Base-by-base conservation (phyloP, 768 basidiomycete species). In the Holtermanniella nyarrowii region DNA sequence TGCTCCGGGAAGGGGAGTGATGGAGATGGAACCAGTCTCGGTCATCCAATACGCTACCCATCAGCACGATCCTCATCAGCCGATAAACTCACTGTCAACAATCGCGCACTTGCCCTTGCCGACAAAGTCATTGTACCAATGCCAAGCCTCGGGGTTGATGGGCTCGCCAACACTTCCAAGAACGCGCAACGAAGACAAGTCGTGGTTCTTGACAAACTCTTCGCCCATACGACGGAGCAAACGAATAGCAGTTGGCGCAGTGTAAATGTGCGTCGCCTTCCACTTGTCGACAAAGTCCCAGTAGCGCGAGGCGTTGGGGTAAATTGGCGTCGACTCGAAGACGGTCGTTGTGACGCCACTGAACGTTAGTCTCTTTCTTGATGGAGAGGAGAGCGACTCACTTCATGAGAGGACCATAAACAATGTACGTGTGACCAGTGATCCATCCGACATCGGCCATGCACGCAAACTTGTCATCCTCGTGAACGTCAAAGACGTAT, bases 371-470 rank as follows among this genome's bases (percentile, higher is more conserved):
- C 4, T 42, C 56, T 26, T 41, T 54, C 56, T 79, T 83, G 4
- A 86, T 88, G n/a, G 82, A 76, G 27, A 85, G 80, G 41, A 37
- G 10, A 84, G n/a, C 7, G 5, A 22, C 4, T 5, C 26, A 41
- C 14, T 16, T n/a, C 21, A 78, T 75, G 47, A 96, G 83, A 2
- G 93, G 93, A 13, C 93, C 93, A 72, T 96, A 96, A 59, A 96
- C 79, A 66, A 97, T 96, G 75, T 96, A 86, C 74, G 86, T 86
- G 74, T 95, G 89, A 16, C 91, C 91, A 2, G 93, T 97, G 75
- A 97, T 93, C 93, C 93, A 97, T 62, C 93, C 93, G 48, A 99
- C 79, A 67, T 99, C 93, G 52, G 93, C 93, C 91, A 96, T 90
- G 77, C 93, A 97, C 1, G 84, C 95, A 71, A 91, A 96, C 60